phyloP scores from a whole-genome alignment of 163 green algal species.

The Volvox carteri region DNA sequence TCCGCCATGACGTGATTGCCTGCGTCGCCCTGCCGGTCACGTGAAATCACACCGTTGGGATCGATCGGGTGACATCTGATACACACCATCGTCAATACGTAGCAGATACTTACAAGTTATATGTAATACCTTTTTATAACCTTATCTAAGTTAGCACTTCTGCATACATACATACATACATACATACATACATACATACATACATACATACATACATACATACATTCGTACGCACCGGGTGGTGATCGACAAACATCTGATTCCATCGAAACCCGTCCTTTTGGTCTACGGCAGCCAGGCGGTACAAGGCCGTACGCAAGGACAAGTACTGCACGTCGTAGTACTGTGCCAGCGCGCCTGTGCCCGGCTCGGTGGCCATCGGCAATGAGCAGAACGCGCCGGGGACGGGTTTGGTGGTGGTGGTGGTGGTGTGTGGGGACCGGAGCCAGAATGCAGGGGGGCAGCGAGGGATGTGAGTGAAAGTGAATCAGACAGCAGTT shows the following conservation, averaged over 20 bases:
- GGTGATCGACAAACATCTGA: slow-evolving; percentile 7
- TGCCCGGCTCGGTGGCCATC: no score
- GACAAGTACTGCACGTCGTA: slow-evolving; percentile 48
- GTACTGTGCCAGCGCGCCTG: slow-evolving; percentile 40
- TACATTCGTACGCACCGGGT: neutral
- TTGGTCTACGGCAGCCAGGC: neutral
- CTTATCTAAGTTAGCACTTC: no score
- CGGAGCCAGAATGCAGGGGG: neutral
- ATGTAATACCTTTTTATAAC: no score
- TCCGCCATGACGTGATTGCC: slow-evolving; percentile 35
- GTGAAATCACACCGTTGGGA: no score
- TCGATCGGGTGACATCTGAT: no score
- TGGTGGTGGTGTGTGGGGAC: neutral
- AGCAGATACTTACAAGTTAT: no score
- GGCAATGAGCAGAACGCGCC: neutral
- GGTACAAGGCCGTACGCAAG: slow-evolving; percentile 30
- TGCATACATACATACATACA: no score
- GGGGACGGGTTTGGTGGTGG: neutral
- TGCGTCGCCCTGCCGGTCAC: neutral
- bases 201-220: neutral
- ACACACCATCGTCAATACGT: no score
- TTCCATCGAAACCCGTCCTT: neutral
- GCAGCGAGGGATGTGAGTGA: no score
- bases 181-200: neutral
- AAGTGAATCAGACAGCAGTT: no score